A percentile compares a stretch with the other conserved stretches of the same genome.
These are phyloP conservation scores for Apophysomyces ossiformis DNA, from an alignment of 371 early-diverging fungal genomes.

Conservation along the genomic window DNA sequence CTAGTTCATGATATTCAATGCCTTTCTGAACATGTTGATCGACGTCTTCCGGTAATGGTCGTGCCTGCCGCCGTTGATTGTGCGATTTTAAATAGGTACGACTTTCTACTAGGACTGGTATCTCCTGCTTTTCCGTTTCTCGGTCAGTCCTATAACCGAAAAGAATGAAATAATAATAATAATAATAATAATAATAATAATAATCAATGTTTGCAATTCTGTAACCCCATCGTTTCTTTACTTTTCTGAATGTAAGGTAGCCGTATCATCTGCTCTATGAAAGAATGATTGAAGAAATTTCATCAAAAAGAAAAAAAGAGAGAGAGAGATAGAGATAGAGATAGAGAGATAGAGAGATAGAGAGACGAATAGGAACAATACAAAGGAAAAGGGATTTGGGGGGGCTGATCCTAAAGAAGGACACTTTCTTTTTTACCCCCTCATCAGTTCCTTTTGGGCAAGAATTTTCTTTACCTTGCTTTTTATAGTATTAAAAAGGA, in stretches of 20 bases:
- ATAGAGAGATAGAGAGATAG: no score
- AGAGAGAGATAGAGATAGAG: no score
- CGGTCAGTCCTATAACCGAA: background rate
- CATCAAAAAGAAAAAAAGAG: background rate
- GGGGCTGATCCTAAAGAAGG: background rate
- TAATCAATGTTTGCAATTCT: no score
- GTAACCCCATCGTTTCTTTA: no score
- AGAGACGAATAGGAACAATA: no score
- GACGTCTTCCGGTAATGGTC: slow-evolving; percentile 15
- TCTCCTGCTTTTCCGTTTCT: background rate
- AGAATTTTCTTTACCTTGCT: background rate
- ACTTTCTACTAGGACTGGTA: background rate
- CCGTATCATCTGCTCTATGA: background rate
- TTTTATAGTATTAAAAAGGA: background rate
- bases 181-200: no score
- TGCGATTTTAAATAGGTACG: background rate
- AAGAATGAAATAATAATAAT: no score
- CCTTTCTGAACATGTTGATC: slow-evolving; percentile 54
- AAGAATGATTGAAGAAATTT: background rate
- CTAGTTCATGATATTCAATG: slow-evolving; percentile 71
- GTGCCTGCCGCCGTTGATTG: slow-evolving; percentile 6
- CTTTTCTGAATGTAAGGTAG: background rate
- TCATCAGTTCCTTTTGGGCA: background rate
- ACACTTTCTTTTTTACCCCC: background rate
- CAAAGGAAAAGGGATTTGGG: background rate